phyloP scores from a whole-genome alignment of 176 grass and related monocot genomes.

The bread wheat (Triticum aestivum) region IWGSC_CS_RefSeq_v2.1 NC_057796.1:116913041-116913540 shows the following conservation, averaged over 20 bases:
- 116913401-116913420: not conserved
- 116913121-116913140: not conserved
- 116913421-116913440: not conserved
- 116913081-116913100: constrained; percentile 47
- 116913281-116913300: not conserved
- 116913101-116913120: constrained; percentile 9
- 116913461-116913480: constrained; percentile 11
- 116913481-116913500: constrained; percentile 9
- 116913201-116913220: not conserved
- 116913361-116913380: not conserved
- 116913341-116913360: constrained; percentile 2
- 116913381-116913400: constrained; percentile 3
- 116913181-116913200: constrained; percentile 1
- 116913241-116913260: not conserved
- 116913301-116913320: not conserved
- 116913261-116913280: constrained; percentile 7
- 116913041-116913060: too few species aligned
- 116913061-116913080: too few species aligned
- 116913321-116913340: not conserved
- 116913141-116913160: not conserved
- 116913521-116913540: constrained; percentile 25
- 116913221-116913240: not conserved
- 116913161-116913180: constrained; percentile 13
- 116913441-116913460: not conserved
- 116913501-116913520: constrained; percentile 27